These are phyloP conservation scores for Bromus sterilis DNA, from an alignment of 176 grass and related monocot species.

Conservation along the genomic window DNA sequence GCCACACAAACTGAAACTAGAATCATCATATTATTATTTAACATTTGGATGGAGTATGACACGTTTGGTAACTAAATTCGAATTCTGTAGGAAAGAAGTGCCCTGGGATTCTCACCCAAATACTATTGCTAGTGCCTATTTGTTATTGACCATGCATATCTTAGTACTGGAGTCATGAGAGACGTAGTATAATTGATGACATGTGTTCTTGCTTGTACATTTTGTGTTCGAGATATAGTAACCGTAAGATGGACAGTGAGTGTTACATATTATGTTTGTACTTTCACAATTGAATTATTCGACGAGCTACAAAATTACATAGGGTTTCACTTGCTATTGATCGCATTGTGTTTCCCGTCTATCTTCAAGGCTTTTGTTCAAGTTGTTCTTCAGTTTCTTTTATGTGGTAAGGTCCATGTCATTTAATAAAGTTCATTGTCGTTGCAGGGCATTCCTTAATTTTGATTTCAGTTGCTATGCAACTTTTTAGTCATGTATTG, in stretches of 20 bases:
- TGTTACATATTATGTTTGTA: background rate
- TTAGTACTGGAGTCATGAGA: background rate
- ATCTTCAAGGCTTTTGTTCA: background rate
- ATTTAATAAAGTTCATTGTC: conserved; percentile 23
- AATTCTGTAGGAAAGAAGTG: background rate
- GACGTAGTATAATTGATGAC: too few species aligned
- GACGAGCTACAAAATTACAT: background rate
- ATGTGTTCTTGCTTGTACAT: background rate
- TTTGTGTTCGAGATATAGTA: background rate
- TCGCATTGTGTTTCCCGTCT: background rate
- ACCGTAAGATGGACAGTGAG: background rate
- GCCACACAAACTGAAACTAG: too few species aligned
- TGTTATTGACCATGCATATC: background rate
- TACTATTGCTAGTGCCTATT: background rate
- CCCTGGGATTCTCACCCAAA: too few species aligned
- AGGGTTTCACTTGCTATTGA: background rate
- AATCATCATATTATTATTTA: too few species aligned
- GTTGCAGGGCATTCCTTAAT: conserved; percentile 47
- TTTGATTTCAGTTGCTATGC: conserved; percentile 47
- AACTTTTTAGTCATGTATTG: conserved; percentile 72
- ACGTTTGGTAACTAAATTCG: background rate
- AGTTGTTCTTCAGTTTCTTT: background rate
- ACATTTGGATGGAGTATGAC: background rate
- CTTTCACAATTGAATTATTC: background rate
- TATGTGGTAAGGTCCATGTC: background rate